Conservation (phyloP, 1,284 basidiomycete species). For the Thelephora terrestris region DNA sequence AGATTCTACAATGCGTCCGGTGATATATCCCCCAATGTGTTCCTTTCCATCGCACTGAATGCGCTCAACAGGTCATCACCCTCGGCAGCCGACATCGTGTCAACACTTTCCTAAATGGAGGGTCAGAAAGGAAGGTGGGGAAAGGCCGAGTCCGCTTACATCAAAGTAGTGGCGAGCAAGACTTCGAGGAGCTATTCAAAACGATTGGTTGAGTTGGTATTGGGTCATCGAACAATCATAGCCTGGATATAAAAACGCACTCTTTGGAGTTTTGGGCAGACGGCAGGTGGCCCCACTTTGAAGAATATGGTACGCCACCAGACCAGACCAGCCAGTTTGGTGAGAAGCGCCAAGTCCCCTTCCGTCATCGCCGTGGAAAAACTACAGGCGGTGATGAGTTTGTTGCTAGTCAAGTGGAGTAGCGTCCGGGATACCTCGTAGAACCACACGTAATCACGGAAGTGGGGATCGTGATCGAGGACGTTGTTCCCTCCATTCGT, state of each 20-base stretch:
- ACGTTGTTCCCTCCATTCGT: slow-evolving; percentile 87
- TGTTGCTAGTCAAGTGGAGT: not conserved
- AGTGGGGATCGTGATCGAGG: slow-evolving; percentile 89
- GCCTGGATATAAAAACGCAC: slow-evolving; percentile 33
- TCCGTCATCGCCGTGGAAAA: slow-evolving; percentile 92
- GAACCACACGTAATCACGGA: slow-evolving; percentile 94
- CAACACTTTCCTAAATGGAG: slow-evolving; percentile 52
- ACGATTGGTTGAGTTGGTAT: slow-evolving; percentile 14
- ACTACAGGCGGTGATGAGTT: slow-evolving; percentile 34
- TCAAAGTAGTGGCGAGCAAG: slow-evolving; percentile 93
- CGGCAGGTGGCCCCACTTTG: slow-evolving; percentile 80
- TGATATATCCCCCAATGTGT: slow-evolving; percentile 66
- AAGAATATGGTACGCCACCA: slow-evolving; percentile 87
- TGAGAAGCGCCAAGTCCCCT: slow-evolving; percentile 92
- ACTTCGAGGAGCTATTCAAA: slow-evolving; percentile 66
- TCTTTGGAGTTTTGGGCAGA: slow-evolving; percentile 80
- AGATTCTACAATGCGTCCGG: slow-evolving; percentile 58
- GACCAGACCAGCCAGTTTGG: slow-evolving; percentile 95
- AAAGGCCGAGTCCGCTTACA: slow-evolving; percentile 31
- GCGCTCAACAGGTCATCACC: slow-evolving; percentile 50
- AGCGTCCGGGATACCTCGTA: slow-evolving; percentile 60
- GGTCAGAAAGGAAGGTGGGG: slow-evolving; percentile 1
- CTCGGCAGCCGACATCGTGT: slow-evolving; percentile 61
- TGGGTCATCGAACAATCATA: slow-evolving; percentile 5
- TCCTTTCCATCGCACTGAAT: slow-evolving; percentile 46